Evolutionary conservation across 106 monocot species (phyloP), one percentile per base, ranked within the genome.

Genomic region (Cymbidium sinense): DNA sequence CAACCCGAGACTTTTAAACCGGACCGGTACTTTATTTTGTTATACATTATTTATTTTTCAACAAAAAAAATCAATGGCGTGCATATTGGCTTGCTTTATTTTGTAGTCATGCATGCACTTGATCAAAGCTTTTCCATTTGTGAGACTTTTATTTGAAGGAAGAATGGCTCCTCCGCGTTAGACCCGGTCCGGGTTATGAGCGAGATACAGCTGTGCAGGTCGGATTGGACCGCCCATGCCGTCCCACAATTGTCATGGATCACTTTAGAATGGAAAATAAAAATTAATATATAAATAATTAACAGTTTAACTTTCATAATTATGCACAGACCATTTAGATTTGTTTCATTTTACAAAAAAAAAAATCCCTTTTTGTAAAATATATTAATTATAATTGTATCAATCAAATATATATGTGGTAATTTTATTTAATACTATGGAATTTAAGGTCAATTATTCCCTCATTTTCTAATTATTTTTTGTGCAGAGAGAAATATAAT

Each of bases 61-160:
- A 61, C 0, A 25, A 11, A 10, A 11, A 10, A 54, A 62, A 23
- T 58, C 27, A 25, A 7, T 62, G 61, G 7, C 61, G 61, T 62
- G 61, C 61, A 10, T 27, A 1, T 62, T 62, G n/a, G 61, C 27
- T 62, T 62, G 8, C 27, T 27, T 23, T 25, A n/a, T 21, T 23
- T 27, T 62, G 61, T n/a, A 62, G 61, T 25, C 25, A 62, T 62
- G 61, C 61, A 28, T 0, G 61, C 23, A 25, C 61, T 7, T n/a
- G 5, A 7, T 62, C 61, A 47, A 62, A 62, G 61, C 61, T 62
- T 62, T 62, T 62, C 61, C 61, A 62, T 62, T 62, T 62, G 61
- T 62, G 5, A 15, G 27, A 27, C 9, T n/a, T 62, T 54, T n/a
- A n/a, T 62, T 62, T 7, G n/a, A 62, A 23, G 61, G 61, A 27